Evolutionary conservation across 176 grass and related monocot species (phyloP), one percentile per base, ranked within the genome.

Genomic region (Tillandsia fasciculata): DNA sequence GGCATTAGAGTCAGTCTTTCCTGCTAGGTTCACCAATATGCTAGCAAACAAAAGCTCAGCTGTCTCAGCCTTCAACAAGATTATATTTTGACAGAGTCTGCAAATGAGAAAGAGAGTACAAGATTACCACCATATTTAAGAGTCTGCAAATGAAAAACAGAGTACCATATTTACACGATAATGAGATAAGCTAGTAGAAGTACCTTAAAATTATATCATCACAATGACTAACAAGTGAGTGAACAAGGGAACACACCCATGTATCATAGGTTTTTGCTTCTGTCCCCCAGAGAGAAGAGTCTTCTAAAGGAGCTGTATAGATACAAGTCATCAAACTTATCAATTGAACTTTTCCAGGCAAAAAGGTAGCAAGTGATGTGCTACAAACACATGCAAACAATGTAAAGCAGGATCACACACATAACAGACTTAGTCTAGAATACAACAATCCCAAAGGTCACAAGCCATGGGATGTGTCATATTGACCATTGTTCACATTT

Each of bases 81-180:
- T 85, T 84, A 96, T 69, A 78, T 76, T 89, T 83, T 87, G 84
- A 82, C 92, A 96, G 69, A 96, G 81, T 76, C 92, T 96, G 74
- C 65, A 76, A 58, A 49, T 15, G 26, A 52, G 63, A 80, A 12
- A 48, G 66, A 17, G 51, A 84, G 49, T 70, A 61, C 14, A 68
- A 70, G 54, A 70, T 61, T 10, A 83, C 53, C 69, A 52, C 83
- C 64, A 14, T 18, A 59, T 59, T 8, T 59, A 59, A 56, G 14
- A 59, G 20, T 59, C 14, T 59, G 13, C 8, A 59, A 15, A 17
- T 59, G 54, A 42, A 42, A 42, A 42, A 42, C 33, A 42, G 5
- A 42, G 33, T 42, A 42, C 33, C 33, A 42, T 42, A 42, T 42
- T 42, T 42, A 5, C 33, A 5, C 33, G 4, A 42, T 7, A 42